Conservation (phyloP, 2,329 filamentous ascomycete genomes). For the Pyrenochaeta sp. region DNA sequence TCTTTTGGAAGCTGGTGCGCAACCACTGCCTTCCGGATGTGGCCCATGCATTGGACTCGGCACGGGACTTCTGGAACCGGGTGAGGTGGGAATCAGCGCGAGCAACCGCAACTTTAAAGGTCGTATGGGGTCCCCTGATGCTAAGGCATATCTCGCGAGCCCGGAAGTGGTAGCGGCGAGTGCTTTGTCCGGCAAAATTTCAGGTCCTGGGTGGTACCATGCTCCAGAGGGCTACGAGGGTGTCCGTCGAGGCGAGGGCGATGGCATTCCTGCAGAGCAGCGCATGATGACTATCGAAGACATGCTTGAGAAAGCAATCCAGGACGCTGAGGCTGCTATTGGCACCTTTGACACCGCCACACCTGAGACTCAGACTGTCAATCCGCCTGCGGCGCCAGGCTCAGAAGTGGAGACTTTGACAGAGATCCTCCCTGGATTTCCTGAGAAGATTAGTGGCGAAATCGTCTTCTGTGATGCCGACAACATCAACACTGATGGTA, state of each 20-base stretch:
- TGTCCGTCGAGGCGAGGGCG: constrained; percentile 75
- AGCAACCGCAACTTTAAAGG: constrained; percentile 92
- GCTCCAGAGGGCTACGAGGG: constrained; percentile 73
- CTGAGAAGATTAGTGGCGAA: constrained; percentile 81
- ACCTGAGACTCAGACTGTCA: constrained; percentile 40
- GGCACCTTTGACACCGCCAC: constrained; percentile 52
- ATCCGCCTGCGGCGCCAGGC: constrained; percentile 39
- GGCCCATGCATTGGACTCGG: constrained; percentile 88
- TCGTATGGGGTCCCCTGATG: constrained; percentile 82
- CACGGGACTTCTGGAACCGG: constrained; percentile 78
- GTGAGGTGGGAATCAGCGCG: constrained; percentile 86
- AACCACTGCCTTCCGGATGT: constrained; percentile 75
- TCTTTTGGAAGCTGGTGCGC: constrained; percentile 80
- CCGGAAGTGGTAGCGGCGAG: constrained; percentile 94
- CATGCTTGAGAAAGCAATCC: constrained; percentile 75
- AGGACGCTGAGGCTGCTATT: constrained; percentile 72
- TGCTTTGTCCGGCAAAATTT: constrained; percentile 76
- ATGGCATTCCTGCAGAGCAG: constrained; percentile 69
- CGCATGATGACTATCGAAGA: constrained; percentile 73
- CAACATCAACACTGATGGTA: constrained; percentile 91
- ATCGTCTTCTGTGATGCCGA: constrained; percentile 87
- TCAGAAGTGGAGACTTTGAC: constrained; percentile 58
- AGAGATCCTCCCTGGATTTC: constrained; percentile 85
- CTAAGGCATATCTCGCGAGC: constrained; percentile 85
- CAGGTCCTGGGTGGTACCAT: constrained; percentile 81